Conservation (phyloP, 2,329 filamentous ascomycete genomes). For the Apiospora phragmitis region DNA sequence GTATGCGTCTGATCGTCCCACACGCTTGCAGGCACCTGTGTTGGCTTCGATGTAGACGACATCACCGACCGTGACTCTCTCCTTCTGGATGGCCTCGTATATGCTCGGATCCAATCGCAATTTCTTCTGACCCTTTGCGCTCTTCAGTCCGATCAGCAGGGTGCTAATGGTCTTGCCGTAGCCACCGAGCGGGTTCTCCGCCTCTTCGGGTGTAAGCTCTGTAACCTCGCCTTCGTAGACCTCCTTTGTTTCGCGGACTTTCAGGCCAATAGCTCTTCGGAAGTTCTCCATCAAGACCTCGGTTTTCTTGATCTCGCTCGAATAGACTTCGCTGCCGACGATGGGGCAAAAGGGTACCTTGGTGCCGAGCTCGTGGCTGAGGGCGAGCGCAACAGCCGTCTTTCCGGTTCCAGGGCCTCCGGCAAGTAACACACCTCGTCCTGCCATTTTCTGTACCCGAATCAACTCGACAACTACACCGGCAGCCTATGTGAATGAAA, state of each 20-base stretch:
- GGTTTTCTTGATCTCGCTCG: slow-evolving; percentile 98
- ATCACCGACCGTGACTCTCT: slow-evolving; percentile 92
- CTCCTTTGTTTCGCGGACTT: slow-evolving; percentile 98
- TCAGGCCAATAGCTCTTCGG: slow-evolving; percentile 89
- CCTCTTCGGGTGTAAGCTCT: slow-evolving; percentile 95
- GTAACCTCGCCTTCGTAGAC: slow-evolving; percentile 99
- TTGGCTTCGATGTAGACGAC: slow-evolving; percentile 99
- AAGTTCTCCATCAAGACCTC: slow-evolving; percentile 99
- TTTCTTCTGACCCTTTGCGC: slow-evolving; percentile 96
- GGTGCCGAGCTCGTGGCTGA: slow-evolving; percentile 94
- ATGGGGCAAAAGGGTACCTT: slow-evolving; percentile 99
- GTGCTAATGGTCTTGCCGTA: slow-evolving; percentile 98
- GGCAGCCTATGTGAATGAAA: slow-evolving; percentile 64
- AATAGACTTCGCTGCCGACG: slow-evolving; percentile 97
- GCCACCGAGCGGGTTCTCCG: slow-evolving; percentile 93
- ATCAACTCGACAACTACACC: slow-evolving; percentile 96
- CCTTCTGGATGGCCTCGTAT: slow-evolving; percentile 98
- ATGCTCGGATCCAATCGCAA: slow-evolving; percentile 94
- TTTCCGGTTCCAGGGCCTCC: slow-evolving; percentile 96
- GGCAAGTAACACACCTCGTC: slow-evolving; percentile 87
- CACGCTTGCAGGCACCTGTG: slow-evolving; percentile 95
- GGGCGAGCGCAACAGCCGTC: slow-evolving; percentile 90
- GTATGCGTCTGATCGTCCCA: slow-evolving; percentile 93
- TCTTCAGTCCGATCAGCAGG: slow-evolving; percentile 90
- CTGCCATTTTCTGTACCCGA: slow-evolving; percentile 95